Evolutionary conservation across 768 basidiomycete genomes (phyloP).

Genomic region (Pisolithus sp.): DNA sequence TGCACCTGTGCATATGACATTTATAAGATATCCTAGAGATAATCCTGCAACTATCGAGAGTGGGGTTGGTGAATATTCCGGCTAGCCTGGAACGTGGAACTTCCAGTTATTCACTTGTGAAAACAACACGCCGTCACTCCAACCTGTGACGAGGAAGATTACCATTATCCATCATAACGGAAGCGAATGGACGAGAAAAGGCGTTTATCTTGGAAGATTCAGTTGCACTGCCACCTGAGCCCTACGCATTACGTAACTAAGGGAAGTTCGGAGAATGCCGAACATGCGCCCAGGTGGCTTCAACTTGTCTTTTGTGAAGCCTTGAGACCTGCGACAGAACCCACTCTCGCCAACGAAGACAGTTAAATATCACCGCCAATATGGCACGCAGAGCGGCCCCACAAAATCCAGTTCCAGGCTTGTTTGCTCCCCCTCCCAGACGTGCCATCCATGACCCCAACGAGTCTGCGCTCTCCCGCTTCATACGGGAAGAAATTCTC

Average conservation of each 20-base stretch:
- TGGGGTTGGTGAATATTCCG: too few relatives aligned
- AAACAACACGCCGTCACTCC: too few relatives aligned
- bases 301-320: background rate
- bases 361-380: constrained; percentile 4
- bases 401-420: constrained; percentile 41
- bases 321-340: background rate
- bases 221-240: too few relatives aligned
- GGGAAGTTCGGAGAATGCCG: background rate
- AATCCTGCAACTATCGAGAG: too few relatives aligned
- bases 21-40: too few relatives aligned
- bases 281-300: background rate
- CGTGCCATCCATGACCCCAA: constrained; percentile 46
- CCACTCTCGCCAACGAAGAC: background rate
- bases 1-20: too few relatives aligned
- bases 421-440: constrained; percentile 44
- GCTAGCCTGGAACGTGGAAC: too few relatives aligned
- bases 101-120: too few relatives aligned
- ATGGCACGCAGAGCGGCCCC: constrained; percentile 72
- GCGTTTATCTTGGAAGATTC: too few relatives aligned
- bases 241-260: background rate
- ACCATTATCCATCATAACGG: too few relatives aligned
- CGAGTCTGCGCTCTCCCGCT: constrained; percentile 54
- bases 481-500: constrained; percentile 55
- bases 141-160: too few relatives aligned
- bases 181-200: too few relatives aligned